phyloP scores from a whole-genome alignment of 1,139 yeast genomes.

The Suhomyces terraborum region DNA sequence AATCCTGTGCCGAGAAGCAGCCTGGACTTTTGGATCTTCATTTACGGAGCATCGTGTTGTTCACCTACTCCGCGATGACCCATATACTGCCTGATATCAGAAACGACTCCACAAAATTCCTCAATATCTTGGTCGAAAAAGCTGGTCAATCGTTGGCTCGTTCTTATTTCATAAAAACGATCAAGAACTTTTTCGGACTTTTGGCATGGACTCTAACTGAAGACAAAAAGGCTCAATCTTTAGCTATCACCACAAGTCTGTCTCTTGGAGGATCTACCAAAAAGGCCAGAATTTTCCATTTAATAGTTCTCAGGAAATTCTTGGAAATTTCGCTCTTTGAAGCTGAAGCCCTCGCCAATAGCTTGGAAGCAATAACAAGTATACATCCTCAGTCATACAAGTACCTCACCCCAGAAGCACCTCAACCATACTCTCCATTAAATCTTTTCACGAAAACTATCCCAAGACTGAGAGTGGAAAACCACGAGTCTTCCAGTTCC shows the following conservation, averaged over 20 bases:
- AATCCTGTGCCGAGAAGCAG: constrained; percentile 51
- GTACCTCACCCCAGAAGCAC: constrained; percentile 55
- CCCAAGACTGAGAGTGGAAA: constrained; percentile 18
- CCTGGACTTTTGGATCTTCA: constrained; percentile 67
- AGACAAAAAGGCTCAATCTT: constrained; percentile 47
- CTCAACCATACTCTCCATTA: constrained; percentile 63
- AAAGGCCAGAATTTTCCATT: constrained; percentile 44
- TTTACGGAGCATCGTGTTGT: constrained; percentile 64
- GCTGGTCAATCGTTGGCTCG: constrained; percentile 54
- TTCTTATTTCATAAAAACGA: constrained; percentile 58
- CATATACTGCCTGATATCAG: constrained; percentile 79
- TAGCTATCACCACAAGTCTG: constrained; percentile 48
- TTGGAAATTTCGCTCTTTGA: constrained; percentile 42
- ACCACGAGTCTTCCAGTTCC: constrained; percentile 5
- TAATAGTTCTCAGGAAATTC: constrained; percentile 47
- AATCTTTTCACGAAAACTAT: constrained; percentile 51
- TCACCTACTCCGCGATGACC: constrained; percentile 92
- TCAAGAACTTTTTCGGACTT: constrained; percentile 57
- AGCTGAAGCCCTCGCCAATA: constrained; percentile 10
- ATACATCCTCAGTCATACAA: constrained; percentile 50
- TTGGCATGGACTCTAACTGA: constrained; percentile 59
- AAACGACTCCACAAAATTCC: constrained; percentile 65
- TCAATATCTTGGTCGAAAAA: constrained; percentile 53
- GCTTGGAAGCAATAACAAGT: constrained; percentile 15
- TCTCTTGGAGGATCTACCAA: constrained; percentile 42